A percentile compares a stretch with the other conserved stretches of the same genome.
Evolutionary conservation across 1,284 basidiomycete genomes (phyloP).

Genomic region (Exobasidium cylindrosporum): DNA sequence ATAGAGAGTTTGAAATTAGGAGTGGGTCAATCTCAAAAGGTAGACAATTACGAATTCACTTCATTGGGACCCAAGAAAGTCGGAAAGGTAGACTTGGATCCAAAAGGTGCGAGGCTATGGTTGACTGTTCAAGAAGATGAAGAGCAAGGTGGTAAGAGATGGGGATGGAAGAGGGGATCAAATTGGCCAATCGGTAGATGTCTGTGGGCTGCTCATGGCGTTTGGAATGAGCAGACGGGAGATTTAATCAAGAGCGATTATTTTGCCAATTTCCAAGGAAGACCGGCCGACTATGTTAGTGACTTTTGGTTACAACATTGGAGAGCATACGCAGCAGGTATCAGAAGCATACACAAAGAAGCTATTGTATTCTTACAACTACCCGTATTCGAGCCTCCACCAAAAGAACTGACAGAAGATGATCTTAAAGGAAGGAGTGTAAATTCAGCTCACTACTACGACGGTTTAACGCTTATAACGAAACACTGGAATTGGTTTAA

Average conservation of each 20-base stretch:
- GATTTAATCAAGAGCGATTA: slow-evolving; percentile 73
- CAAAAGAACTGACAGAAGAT: slow-evolving; percentile 61
- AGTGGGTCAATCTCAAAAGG: slow-evolving; percentile 77
- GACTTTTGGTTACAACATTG: slow-evolving; percentile 84
- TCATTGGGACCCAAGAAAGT: slow-evolving; percentile 72
- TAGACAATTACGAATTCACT: slow-evolving; percentile 82
- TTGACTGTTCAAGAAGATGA: slow-evolving; percentile 37
- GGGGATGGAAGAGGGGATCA: slow-evolving; percentile 75
- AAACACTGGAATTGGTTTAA: slow-evolving; percentile 81
- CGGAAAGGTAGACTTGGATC: slow-evolving; percentile 76
- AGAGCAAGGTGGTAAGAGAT: slow-evolving; percentile 54
- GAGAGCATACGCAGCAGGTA: slow-evolving; percentile 64
- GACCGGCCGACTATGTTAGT: slow-evolving; percentile 64
- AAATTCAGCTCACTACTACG: slow-evolving; percentile 88
- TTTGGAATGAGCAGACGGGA: slow-evolving; percentile 76
- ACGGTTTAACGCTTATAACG: slow-evolving; percentile 69
- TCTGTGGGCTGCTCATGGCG: slow-evolving; percentile 83
- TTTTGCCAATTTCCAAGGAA: slow-evolving; percentile 60
- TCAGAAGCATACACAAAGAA: slow-evolving; percentile 73
- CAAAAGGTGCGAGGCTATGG: slow-evolving; percentile 63
- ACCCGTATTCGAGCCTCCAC: slow-evolving; percentile 80
- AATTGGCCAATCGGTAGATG: slow-evolving; percentile 82
- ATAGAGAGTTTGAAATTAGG: slow-evolving; percentile 80
- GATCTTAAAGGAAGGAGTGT: slow-evolving; percentile 70
- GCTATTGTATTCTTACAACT: slow-evolving; percentile 88